These are phyloP conservation scores for Hypoxylon fuscum DNA, from an alignment of 495 filamentous ascomycete genomes.

Conservation along the genomic window DNA sequence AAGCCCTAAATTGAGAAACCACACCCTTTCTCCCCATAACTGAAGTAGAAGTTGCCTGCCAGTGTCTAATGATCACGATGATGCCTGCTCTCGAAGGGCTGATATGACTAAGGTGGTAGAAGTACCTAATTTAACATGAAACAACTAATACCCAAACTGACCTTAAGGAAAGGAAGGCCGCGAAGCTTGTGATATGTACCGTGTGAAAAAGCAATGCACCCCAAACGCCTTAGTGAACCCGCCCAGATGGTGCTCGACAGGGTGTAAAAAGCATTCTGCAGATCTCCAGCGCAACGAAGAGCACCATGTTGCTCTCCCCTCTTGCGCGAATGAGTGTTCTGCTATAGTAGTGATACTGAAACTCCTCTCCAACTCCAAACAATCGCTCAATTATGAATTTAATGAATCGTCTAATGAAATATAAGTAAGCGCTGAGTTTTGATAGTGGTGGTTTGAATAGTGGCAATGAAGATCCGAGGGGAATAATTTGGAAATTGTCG, in stretches of 20 bases:
- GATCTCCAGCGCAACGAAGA: too few species aligned
- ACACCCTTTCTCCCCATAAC: conserved; percentile 7
- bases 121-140: conserved; percentile 15
- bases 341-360: conserved; percentile 19
- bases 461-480: conserved; percentile 4
- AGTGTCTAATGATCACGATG: conserved; percentile 8
- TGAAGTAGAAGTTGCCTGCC: conserved; percentile 11
- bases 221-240: conserved; percentile 22
- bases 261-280: not conserved
- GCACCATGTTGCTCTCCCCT: too few species aligned
- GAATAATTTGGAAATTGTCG: not conserved
- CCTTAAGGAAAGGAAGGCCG: conserved; percentile 31
- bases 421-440: conserved; percentile 19
- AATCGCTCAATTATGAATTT: conserved; percentile 26
- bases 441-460: conserved; percentile 6
- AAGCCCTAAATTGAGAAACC: conserved; percentile 3
- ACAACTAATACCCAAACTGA: conserved; percentile 15
- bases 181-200: conserved; percentile 34
- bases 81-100: not conserved
- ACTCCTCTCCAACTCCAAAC: conserved; percentile 15
- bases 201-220: conserved; percentile 19
- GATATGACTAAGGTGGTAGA: not conserved
- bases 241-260: conserved; percentile 3
- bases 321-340: not conserved
- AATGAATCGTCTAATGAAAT: conserved; percentile 24